Evolutionary conservation across 805 yeast species (phyloP), one percentile per base, ranked within the genome.

Genomic region (Saturnispora sekii): DNA sequence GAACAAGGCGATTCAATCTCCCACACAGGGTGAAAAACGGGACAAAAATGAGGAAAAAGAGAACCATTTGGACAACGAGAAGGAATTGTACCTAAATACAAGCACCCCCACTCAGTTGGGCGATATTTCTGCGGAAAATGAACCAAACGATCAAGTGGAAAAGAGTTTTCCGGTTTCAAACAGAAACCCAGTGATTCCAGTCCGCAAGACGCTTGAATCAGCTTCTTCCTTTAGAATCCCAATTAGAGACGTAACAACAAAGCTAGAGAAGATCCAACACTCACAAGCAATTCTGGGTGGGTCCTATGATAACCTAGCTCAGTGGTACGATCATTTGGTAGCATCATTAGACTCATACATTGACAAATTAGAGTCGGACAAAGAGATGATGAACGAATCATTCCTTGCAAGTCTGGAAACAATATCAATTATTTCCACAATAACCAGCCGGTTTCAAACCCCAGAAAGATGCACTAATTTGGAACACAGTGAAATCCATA

Each of bases 341-440:
- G 30, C 36, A 9, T 26, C 33, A 4, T 12, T 43, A 9, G 39
- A 42, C 28, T 35, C 38, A 8, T 44, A 38, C 32, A 15, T 16
- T 2, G 15, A 12, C 14, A 44, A 46, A 32, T 16, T 49, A n/a
- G 26, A 18, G 10, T 4, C 26, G 3, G 51, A 49, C 21, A 51
- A 55, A 40, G 28, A 47, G 5, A 44, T 30, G 8, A 31, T 59
- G 33, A 56, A 53, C 29, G 43, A 30, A 7, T 53, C 57, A n/a
- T 58, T 58, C 38, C 31, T 47, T 2, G 51, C 53, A 17, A 56
- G 60, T 2, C 41, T 61, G 32, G 60, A 59, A 29, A 51, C 64
- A 5, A 52, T 58, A 3, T 34, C 57, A 2, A 55, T 54, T 41
- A 52, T 61, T 10, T 53, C 32, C 30, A 53, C 38, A 50, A 47